phyloP scores from a whole-genome alignment of 176 grass and related monocot genomes.

The Thinopyrum elongatum region DNA sequence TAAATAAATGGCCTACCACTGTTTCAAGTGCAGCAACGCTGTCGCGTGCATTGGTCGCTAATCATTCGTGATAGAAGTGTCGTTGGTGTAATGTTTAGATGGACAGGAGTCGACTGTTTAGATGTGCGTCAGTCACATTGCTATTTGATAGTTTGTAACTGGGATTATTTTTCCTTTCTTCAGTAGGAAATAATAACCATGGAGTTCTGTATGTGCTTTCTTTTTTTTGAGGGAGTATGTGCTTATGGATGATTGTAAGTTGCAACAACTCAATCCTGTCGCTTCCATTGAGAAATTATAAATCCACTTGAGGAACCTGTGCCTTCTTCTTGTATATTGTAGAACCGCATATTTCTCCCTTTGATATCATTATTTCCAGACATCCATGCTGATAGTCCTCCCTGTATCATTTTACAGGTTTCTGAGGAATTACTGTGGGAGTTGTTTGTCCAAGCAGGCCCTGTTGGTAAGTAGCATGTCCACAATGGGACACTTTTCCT shows the following conservation, averaged over 20 bases:
- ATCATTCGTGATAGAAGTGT: not conserved
- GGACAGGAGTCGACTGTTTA: not conserved
- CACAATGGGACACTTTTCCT: not conserved
- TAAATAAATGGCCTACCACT: not conserved
- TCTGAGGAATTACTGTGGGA: slow-evolving; percentile 91
- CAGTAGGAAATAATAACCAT: not conserved
- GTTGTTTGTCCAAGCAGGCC: slow-evolving; percentile 94
- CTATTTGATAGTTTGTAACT: not conserved
- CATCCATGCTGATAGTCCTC: not conserved
- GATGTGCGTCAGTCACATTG: not conserved
- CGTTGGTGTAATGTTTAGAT: not conserved
- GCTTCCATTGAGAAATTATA: not conserved
- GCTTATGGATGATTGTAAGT: not conserved
- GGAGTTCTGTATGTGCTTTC: not conserved
- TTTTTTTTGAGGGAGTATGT: not conserved
- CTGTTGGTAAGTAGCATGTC: slow-evolving; percentile 74
- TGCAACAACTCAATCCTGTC: not conserved
- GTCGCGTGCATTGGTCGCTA: not conserved
- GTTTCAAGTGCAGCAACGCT: not conserved
- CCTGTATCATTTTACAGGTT: slow-evolving; percentile 43
- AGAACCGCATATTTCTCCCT: not conserved
- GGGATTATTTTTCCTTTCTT: not conserved
- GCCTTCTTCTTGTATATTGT: not conserved
- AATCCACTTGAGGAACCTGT: not conserved
- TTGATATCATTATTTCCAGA: not conserved